Conservation (phyloP, 495 filamentous ascomycete species). For the Xylaria telfairii region DNA sequence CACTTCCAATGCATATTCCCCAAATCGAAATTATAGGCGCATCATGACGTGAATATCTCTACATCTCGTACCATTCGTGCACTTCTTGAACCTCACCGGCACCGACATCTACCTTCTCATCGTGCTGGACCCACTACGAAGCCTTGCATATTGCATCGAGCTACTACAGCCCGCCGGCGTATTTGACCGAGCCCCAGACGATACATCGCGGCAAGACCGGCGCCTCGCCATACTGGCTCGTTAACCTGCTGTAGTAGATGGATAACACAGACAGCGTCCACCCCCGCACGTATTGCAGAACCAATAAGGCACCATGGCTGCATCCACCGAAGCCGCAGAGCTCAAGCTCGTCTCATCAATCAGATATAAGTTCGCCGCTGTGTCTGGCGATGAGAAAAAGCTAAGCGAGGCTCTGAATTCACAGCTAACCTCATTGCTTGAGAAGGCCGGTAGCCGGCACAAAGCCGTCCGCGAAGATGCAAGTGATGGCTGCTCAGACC, state of each 20-base stretch:
- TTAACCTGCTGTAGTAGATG: background rate
- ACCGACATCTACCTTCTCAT: background rate
- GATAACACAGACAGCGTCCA: background rate
- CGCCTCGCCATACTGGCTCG: background rate
- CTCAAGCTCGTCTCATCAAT: conserved; percentile 87
- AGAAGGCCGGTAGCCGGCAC: conserved; percentile 84
- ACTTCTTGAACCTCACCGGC: background rate
- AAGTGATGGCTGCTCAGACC: conserved; percentile 16
- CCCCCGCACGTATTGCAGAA: background rate
- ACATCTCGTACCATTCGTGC: background rate
- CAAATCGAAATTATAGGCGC: background rate
- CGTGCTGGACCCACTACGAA: background rate
- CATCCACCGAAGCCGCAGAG: conserved; percentile 69
- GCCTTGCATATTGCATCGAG: conserved; percentile 10
- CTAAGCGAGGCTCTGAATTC: conserved; percentile 75
- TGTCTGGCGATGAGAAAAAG: conserved; percentile 77
- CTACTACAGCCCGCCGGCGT: background rate
- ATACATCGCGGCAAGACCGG: background rate
- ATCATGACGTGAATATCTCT: background rate
- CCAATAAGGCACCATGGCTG: conserved; percentile 29
- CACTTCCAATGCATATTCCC: background rate
- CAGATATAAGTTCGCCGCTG: conserved; percentile 85
- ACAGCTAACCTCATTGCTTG: conserved; percentile 80
- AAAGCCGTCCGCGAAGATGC: conserved; percentile 67
- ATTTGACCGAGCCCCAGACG: background rate